phyloP scores from a whole-genome alignment of 192 early-diverging fungal species.

The Coemansia sp. region DNA sequence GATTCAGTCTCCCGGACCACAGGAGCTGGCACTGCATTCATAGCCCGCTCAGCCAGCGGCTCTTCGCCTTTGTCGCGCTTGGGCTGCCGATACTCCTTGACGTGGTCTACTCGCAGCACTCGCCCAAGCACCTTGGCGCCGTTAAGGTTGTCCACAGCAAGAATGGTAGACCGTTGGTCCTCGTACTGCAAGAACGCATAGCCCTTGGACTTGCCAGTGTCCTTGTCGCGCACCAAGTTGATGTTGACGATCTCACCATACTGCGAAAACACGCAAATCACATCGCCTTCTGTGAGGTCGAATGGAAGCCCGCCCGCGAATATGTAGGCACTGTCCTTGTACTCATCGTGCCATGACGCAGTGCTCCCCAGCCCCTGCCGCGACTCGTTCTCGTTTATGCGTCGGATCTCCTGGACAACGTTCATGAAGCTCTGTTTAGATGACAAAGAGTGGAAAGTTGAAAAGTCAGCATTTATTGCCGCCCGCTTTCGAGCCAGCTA shows the following conservation, averaged over 20 bases:
- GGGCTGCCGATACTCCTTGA: conserved; percentile 59
- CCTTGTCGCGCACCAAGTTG: conserved; percentile 81
- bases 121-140: conserved; percentile 61
- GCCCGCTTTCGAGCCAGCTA: background rate
- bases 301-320: conserved; percentile 82
- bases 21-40: conserved; percentile 56
- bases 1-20: background rate
- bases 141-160: conserved; percentile 96
- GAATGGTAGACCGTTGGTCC: conserved; percentile 84
- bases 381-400: conserved; percentile 73
- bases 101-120: conserved; percentile 73
- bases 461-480: too few species aligned
- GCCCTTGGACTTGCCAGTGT: conserved; percentile 82
- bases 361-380: conserved; percentile 20
- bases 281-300: conserved; percentile 88
- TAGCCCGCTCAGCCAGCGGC: conserved; percentile 26
- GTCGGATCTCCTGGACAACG: conserved; percentile 80
- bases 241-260: conserved; percentile 87
- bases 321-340: conserved; percentile 85
- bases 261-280: conserved; percentile 93
- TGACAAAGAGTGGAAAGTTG: background rate
- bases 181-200: conserved; percentile 89
- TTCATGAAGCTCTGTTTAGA: conserved; percentile 47
- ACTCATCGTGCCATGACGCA: conserved; percentile 88
- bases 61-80: conserved; percentile 57